A percentile compares a stretch with the other conserved stretches of the same genome.
Evolutionary conservation across 2,329 filamentous ascomycete genomes (phyloP).

Genomic region (Colletotrichum sp.): DNA sequence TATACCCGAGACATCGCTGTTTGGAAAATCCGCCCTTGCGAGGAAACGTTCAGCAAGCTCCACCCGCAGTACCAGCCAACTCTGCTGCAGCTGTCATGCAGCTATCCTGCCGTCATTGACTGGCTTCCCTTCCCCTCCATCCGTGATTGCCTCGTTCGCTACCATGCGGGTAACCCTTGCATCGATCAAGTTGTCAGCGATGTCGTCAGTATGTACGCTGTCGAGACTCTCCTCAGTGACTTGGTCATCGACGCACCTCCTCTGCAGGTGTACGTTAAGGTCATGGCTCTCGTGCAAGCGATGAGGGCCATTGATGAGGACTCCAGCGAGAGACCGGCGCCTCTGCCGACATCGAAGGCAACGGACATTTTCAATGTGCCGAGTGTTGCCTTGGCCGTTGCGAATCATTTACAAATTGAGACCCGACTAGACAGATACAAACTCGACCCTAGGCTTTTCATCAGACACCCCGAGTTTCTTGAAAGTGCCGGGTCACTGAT

Average conservation of each 20-base stretch:
- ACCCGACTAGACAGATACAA: neutral
- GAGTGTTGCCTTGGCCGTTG: neutral
- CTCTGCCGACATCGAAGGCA: neutral
- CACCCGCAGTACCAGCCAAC: too few relatives aligned
- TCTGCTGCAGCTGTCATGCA: neutral
- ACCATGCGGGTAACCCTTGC: neutral
- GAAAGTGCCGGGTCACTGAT: neutral
- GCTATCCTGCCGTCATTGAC: neutral
- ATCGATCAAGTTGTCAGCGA: neutral
- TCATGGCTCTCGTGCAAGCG: neutral
- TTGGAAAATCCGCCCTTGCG: too few relatives aligned
- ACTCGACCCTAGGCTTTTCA: neutral
- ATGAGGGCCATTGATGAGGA: neutral
- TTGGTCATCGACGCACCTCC: neutral
- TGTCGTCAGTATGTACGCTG: neutral
- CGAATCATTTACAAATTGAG: neutral
- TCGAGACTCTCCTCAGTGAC: neutral
- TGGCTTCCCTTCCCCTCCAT: neutral
- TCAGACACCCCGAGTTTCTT: neutral
- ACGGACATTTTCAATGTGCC: neutral
- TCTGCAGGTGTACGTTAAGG: neutral
- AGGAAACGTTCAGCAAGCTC: accelerated
- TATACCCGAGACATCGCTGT: too few relatives aligned
- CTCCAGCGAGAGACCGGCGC: neutral
- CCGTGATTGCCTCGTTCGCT: neutral